These are phyloP conservation scores for Nicotiana benthamiana DNA, from an alignment of 257 asterid species.

Conservation along the genomic window DNA sequence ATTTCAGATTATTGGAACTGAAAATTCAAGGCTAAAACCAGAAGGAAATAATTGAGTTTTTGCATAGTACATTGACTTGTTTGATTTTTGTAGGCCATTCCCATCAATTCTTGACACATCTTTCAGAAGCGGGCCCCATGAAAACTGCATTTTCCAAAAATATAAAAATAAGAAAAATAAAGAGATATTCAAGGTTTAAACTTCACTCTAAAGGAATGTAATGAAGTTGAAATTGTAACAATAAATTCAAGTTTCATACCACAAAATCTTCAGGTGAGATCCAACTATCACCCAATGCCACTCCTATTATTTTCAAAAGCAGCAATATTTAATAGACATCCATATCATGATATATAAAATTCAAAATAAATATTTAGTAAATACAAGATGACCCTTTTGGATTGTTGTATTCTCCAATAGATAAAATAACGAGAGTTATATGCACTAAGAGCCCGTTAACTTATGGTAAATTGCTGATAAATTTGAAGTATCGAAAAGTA, in stretches of 20 bases:
- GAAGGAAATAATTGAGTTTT: neutral
- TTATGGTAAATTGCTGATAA: too few relatives aligned
- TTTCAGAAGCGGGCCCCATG: constrained; percentile 96
- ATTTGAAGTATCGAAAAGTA: too few relatives aligned
- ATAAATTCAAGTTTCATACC: constrained; percentile 30
- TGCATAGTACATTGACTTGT: constrained; percentile 36
- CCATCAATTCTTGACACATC: constrained; percentile 77
- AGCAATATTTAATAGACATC: neutral
- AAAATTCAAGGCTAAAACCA: neutral
- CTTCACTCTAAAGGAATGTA: neutral
- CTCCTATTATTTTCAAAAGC: constrained; percentile 31
- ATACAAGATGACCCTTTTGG: neutral
- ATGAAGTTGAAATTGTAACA: neutral
- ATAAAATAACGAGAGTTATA: neutral
- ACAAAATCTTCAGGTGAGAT: constrained; percentile 94
- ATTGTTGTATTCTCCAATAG: neutral
- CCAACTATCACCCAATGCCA: constrained; percentile 90
- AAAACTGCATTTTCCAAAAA: constrained; percentile 43
- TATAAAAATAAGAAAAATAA: neutral
- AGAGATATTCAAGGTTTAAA: neutral
- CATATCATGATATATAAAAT: neutral
- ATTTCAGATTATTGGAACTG: neutral
- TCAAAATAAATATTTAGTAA: neutral
- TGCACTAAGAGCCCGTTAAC: neutral
- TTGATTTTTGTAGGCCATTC: constrained; percentile 53